Percentiles rank a stretch among this genome's conserved stretches.
Evolutionary conservation across 345 rosid genomes (phyloP).

Genomic region (Pugionium dolabratum): DNA sequence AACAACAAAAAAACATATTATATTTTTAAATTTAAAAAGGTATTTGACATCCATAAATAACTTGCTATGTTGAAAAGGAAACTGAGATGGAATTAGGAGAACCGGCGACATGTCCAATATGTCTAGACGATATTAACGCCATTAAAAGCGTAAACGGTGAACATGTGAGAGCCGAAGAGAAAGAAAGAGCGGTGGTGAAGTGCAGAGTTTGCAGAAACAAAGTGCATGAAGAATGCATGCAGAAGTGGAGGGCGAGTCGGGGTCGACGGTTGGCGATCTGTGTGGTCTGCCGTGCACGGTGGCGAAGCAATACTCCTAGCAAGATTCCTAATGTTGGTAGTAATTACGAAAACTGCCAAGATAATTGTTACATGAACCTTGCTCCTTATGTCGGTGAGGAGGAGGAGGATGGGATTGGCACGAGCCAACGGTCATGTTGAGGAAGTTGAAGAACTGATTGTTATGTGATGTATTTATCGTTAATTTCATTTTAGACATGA

Average conservation of each 20-base stretch:
- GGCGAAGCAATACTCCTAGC: constrained; percentile 46
- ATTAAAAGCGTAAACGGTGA: background rate
- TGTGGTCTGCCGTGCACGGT: constrained; percentile 81
- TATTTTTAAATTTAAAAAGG: too few relatives aligned
- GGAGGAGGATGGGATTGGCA: constrained; percentile 35
- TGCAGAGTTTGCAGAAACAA: constrained; percentile 69
- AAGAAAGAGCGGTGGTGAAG: constrained; percentile 45
- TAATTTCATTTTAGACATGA: too few relatives aligned
- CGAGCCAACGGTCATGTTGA: constrained; percentile 37
- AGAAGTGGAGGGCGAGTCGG: constrained; percentile 71
- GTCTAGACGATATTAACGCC: constrained; percentile 60
- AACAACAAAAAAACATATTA: too few relatives aligned
- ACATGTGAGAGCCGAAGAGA: constrained; percentile 2
- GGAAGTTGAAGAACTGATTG: constrained; percentile 10
- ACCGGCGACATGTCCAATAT: constrained; percentile 58
- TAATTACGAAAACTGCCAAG: constrained; percentile 22
- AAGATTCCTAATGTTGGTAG: constrained; percentile 14
- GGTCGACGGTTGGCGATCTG: constrained; percentile 68
- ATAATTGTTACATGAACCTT: constrained; percentile 64
- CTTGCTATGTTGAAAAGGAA: background rate
- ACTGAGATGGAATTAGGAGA: constrained; percentile 42
- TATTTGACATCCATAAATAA: too few relatives aligned
- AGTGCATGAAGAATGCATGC: constrained; percentile 78
- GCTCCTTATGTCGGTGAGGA: constrained; percentile 54
- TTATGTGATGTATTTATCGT: too few relatives aligned